phyloP scores from a whole-genome alignment of 208 protist species.

The Crithidia brevicula region DNA sequence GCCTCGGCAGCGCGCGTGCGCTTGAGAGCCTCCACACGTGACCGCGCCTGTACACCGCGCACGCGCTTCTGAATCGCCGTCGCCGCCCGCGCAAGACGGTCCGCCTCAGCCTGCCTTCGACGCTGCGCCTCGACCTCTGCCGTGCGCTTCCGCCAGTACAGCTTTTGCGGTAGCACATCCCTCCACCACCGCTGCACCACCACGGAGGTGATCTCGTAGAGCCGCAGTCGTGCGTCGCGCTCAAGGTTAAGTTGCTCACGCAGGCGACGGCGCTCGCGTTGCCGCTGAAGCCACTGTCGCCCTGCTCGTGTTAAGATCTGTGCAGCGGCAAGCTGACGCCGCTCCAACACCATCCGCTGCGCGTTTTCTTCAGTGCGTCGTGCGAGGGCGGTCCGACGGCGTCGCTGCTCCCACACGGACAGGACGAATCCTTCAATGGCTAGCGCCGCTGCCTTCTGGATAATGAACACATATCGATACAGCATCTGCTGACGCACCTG shows the following conservation, averaged over 20 bases:
- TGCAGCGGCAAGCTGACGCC: slow-evolving; percentile 20
- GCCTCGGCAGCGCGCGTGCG: slow-evolving; percentile 13
- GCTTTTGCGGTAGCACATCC: slow-evolving; percentile 31
- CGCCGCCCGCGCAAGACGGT: slow-evolving; percentile 27
- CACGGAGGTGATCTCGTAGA: slow-evolving; percentile 37
- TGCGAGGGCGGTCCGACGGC: slow-evolving; percentile 19
- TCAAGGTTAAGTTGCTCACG: slow-evolving; percentile 39
- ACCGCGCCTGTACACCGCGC: slow-evolving; percentile 38
- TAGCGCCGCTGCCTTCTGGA: slow-evolving; percentile 68
- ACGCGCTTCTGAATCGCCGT: slow-evolving; percentile 45
- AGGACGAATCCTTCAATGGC: slow-evolving; percentile 57
- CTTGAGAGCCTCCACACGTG: neutral
- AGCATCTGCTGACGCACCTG: slow-evolving; percentile 61
- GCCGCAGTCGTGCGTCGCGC: slow-evolving; percentile 40
- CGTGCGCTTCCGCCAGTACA: slow-evolving; percentile 62
- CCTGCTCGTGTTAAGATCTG: slow-evolving; percentile 39
- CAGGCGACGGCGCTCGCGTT: slow-evolving; percentile 42
- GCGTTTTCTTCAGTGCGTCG: neutral
- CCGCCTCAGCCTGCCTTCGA: slow-evolving; percentile 12
- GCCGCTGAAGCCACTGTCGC: slow-evolving; percentile 28
- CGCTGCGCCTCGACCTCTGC: slow-evolving; percentile 39
- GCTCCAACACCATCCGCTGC: slow-evolving; percentile 35
- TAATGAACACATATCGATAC: slow-evolving; percentile 57
- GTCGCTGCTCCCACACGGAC: slow-evolving; percentile 32
- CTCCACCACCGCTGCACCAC: slow-evolving; percentile 78